Percentiles rank a stretch among this genome's conserved stretches.
Evolutionary conservation across 2,329 filamentous ascomycete species (phyloP).

Genomic region (Nigrograna mackinnonii): DNA sequence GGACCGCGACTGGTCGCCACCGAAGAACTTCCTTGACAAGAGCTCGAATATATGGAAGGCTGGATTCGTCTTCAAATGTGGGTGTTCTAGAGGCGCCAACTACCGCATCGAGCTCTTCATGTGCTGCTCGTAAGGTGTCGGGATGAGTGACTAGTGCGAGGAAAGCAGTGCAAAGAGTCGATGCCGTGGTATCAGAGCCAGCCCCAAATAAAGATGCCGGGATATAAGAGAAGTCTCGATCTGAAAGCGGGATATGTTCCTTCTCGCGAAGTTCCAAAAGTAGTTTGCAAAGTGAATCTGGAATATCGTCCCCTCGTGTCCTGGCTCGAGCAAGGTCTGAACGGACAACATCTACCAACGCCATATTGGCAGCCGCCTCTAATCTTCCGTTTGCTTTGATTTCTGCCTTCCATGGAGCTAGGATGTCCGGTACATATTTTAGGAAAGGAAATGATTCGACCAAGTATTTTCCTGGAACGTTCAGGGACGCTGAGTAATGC

Average conservation of each 20-base stretch:
- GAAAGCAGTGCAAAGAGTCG: constrained; percentile 53
- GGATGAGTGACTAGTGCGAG: constrained; percentile 54
- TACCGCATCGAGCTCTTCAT: constrained; percentile 45
- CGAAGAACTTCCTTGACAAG: constrained; percentile 41
- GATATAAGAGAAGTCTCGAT: constrained; percentile 49
- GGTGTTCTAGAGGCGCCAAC: constrained; percentile 35
- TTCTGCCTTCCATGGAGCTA: constrained; percentile 54
- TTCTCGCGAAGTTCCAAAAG: constrained; percentile 46
- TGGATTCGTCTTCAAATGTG: constrained; percentile 39
- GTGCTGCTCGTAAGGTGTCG: constrained; percentile 46
- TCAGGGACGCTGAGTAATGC: constrained; percentile 52
- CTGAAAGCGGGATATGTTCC: constrained; percentile 44
- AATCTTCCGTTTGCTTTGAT: constrained; percentile 42
- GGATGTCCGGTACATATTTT: constrained; percentile 47
- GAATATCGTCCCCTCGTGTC: constrained; percentile 34
- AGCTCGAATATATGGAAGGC: constrained; percentile 44
- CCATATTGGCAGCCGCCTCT: constrained; percentile 48
- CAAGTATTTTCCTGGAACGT: constrained; percentile 50
- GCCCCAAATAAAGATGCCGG: constrained; percentile 52
- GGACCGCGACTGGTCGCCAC: constrained; percentile 44
- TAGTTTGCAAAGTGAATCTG: constrained; percentile 49
- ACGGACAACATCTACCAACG: constrained; percentile 45
- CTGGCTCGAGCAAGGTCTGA: constrained; percentile 42
- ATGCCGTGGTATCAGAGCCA: constrained; percentile 55
- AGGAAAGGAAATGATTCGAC: constrained; percentile 51